Base-by-base conservation (phyloP, 768 basidiomycete genomes). In the Mycena belliarum region DNA sequence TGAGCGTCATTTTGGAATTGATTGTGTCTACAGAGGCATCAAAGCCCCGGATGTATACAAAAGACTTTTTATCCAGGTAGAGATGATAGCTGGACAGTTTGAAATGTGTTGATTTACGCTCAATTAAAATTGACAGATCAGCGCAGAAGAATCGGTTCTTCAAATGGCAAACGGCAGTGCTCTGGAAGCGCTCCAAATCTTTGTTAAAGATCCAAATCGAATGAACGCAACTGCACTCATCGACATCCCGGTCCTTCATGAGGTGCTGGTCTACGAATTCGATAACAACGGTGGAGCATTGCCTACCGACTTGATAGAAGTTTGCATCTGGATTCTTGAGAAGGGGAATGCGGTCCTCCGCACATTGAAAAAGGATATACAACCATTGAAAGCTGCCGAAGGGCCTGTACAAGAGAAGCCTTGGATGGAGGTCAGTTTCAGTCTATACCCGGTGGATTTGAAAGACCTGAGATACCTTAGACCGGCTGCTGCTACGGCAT, bases 81-180 rank as follows among this genome's bases (percentile, higher is more conserved):
- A 37, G n/a, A n/a, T n/a, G n/a, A n/a, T n/a, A n/a, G n/a, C n/a
- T n/a, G n/a, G n/a, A n/a, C n/a, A n/a, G n/a, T n/a, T n/a, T n/a
- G n/a, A n/a, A n/a, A n/a, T n/a, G n/a, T n/a, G n/a, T n/a, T n/a
- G n/a, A n/a, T n/a, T n/a, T n/a, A n/a, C n/a, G n/a, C n/a, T n/a
- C n/a, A n/a, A n/a, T n/a, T n/a, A 43, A 9, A 28, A 26, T 11
- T 28, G 6, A 6, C n/a, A 68, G 68, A 37, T 69, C 25, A 49
- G 57, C 12, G 65, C 61, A 1, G 68, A 68, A 54, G 67, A 59
- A 44, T 69, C 68, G 1, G 64, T 69, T 9, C 40, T 69, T 2
- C 66, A 67, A 42, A 49, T 67, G 48, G 48, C 55, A 3, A 67
- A 55, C 28, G 23, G 58, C 26, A 46, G 60, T 15, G 60, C 64